Base-by-base conservation (phyloP, 192 early-diverging fungal species). In the Entomortierella parvispora region DNA sequence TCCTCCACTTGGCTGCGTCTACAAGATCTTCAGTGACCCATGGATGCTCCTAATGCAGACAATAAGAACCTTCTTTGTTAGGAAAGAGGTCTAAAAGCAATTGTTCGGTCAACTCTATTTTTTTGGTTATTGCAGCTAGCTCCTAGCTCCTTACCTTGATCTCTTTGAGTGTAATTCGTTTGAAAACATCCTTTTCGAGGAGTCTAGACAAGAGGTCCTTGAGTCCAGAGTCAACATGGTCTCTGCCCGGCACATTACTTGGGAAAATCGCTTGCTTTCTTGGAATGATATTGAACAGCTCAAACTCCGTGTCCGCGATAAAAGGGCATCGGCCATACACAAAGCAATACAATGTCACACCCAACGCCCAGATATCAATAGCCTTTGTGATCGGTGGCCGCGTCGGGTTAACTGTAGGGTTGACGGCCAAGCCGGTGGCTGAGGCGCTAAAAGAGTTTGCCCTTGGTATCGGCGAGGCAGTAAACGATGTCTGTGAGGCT, bases 311-410 rank as follows among this genome's bases (percentile, higher is more conserved):
- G 23, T 94, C 89, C 8, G 96, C 97, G 20, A 90, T 89, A 79
- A 99, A 99, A 15, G 97, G 97, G 54, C 95, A 94, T 34, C 85
- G 81, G 10, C 97, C 97, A 80, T 91, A 98, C 7, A 97, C 82
- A 44, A 99, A 83, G 69, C 96, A 98, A 82, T 95, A 99, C 17
- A 99, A 85, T 11, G 95, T 98, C 25, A 98, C 96, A 1, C 97
- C 97, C 60, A 98, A 85, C 33, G 97, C 97, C 97, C 97, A 99
- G 12, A 99, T 90, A 77, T 99, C 97, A 52, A 99, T 99, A 0
- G 93, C 93, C 48, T 92, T 93, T 25, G 91, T 93, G 18, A 93
- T 90, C 11, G 85, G 86, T 78, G 74, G 83, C 28, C 63, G 77
- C 33, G 69, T 40, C 12, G 37, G 37, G 12, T 40, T 40, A 33